Conservation (phyloP, 352 stramenopile species). For the Phytophthora syringae region DNA sequence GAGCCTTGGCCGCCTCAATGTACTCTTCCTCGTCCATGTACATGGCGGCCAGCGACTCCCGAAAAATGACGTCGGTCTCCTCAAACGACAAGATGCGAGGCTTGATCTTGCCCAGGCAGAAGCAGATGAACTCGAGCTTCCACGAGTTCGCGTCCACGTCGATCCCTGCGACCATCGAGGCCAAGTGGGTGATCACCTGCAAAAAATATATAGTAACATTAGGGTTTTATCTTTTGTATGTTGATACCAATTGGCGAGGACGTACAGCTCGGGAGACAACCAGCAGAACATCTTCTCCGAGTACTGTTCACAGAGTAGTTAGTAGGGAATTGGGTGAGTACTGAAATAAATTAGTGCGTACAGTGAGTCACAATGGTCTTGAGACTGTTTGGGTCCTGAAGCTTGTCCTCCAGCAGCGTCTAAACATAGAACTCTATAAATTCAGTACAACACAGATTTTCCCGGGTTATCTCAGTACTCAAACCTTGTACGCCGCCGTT, state of each 20-base stretch:
- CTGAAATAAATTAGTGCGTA: slow-evolving; percentile 29
- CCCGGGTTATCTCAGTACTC: slow-evolving; percentile 3
- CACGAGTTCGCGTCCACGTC: slow-evolving; percentile 70
- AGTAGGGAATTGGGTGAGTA: slow-evolving; percentile 2
- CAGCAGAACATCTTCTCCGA: slow-evolving; percentile 80
- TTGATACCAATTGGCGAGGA: neutral
- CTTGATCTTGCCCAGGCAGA: slow-evolving; percentile 80
- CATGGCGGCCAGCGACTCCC: slow-evolving; percentile 78
- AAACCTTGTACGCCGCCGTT: slow-evolving; percentile 73
- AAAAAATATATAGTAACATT: neutral
- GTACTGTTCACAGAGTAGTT: slow-evolving; percentile 37
- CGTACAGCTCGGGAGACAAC: slow-evolving; percentile 78
- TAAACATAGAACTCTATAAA: slow-evolving; percentile 16
- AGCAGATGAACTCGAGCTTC: slow-evolving; percentile 84
- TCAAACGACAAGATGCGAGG: slow-evolving; percentile 87
- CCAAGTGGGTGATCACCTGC: slow-evolving; percentile 79
- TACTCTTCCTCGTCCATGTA: slow-evolving; percentile 92
- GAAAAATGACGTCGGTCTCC: slow-evolving; percentile 84
- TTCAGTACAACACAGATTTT: neutral
- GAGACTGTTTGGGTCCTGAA: slow-evolving; percentile 50
- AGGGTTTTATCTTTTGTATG: too few species aligned
- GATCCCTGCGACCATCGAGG: slow-evolving; percentile 54
- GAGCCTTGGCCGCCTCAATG: slow-evolving; percentile 85
- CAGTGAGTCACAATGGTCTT: slow-evolving; percentile 74
- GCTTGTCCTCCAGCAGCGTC: slow-evolving; percentile 56